Conservation (phyloP, 345 rosid species). For the Diplotaxis tenuifolia region DNA sequence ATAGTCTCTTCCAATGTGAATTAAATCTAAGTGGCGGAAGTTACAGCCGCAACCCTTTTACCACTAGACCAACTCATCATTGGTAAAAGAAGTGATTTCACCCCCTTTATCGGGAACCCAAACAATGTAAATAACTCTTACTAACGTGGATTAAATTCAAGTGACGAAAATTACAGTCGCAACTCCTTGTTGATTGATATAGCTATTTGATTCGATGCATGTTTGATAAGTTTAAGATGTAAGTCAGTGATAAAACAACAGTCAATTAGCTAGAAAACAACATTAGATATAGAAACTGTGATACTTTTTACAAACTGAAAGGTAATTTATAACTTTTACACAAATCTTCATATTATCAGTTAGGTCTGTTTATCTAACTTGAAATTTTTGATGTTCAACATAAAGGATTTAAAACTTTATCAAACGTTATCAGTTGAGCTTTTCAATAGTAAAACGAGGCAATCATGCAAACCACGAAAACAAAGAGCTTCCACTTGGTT, state of each 20-base stretch:
- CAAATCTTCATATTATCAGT: neutral
- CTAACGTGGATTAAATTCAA: no score
- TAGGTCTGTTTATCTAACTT: neutral
- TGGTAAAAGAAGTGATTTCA: no score
- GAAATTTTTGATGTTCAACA: neutral
- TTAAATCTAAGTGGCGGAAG: no score
- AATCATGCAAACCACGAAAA: neutral
- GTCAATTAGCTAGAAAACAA: neutral
- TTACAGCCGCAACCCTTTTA: no score
- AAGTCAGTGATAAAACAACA: neutral
- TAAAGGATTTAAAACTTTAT: neutral
- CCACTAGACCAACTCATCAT: no score
- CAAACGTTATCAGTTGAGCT: neutral
- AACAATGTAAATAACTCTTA: no score
- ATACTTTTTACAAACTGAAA: neutral
- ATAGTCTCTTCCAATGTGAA: no score
- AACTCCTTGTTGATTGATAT: no score
- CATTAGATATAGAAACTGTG: neutral
- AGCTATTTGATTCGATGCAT: neutral
- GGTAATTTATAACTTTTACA: neutral
- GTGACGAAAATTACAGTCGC: no score
- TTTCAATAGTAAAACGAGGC: neutral
- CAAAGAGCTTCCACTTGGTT: neutral
- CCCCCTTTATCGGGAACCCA: no score
- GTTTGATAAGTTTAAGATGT: no score